Evolutionary conservation across 1,139 yeast genomes (phyloP).

Genomic region (Sugiyamaella neomexicana): DNA sequence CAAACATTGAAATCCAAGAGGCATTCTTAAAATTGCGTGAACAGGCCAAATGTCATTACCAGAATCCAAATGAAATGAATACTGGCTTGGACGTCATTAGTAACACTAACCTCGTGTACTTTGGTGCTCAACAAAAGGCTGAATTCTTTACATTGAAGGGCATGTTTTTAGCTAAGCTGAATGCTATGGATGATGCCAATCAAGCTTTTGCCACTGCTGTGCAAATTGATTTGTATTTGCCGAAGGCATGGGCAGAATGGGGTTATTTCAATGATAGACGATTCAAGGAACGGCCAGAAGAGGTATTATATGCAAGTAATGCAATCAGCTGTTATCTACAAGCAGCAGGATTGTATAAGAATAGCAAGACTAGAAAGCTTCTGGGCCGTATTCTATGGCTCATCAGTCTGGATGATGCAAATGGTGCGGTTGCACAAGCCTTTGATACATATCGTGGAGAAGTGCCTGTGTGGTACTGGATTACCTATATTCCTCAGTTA

Average conservation of each 20-base stretch:
- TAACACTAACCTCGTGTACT: constrained; percentile 91
- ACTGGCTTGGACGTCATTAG: constrained; percentile 97
- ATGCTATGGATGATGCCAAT: constrained; percentile 91
- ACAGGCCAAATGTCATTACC: constrained; percentile 97
- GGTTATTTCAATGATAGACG: constrained; percentile 91
- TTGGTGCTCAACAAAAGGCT: constrained; percentile 96
- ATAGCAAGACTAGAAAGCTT: constrained; percentile 83
- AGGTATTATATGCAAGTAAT: constrained; percentile 83
- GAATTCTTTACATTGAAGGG: constrained; percentile 97
- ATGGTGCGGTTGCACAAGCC: constrained; percentile 80
- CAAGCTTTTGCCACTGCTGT: constrained; percentile 98
- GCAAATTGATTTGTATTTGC: constrained; percentile 86
- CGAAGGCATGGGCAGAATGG: constrained; percentile 99
- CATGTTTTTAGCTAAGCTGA: constrained; percentile 90
- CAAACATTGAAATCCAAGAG: constrained; percentile 97
- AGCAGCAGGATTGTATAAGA: constrained; percentile 95
- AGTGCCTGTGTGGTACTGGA: constrained; percentile 99
- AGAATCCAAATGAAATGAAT: constrained; percentile 79
- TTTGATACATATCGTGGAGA: constrained; percentile 94
- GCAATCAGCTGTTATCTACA: constrained; percentile 95
- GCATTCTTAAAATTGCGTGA: constrained; percentile 94
- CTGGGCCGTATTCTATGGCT: constrained; percentile 92
- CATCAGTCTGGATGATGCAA: constrained; percentile 82
- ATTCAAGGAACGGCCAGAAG: constrained; percentile 80
- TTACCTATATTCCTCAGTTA: constrained; percentile 92